Base-by-base conservation (phyloP, 768 basidiomycete genomes). In the Termitomyces sp. region DNA sequence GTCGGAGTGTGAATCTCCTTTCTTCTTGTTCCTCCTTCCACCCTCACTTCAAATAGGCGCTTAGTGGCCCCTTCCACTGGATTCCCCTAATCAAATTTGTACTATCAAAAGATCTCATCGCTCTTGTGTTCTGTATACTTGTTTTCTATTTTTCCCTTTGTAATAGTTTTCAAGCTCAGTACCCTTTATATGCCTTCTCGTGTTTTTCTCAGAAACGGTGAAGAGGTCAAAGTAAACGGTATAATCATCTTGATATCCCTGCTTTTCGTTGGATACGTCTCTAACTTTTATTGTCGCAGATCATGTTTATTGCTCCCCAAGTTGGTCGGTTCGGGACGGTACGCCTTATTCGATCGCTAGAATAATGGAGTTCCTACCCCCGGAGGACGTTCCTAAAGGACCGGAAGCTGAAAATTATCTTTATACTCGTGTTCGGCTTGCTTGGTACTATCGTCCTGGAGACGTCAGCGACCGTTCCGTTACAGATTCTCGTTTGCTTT, bases 371-470 rank as follows among this genome's bases (percentile, higher is more conserved):
- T 95, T 98, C 68, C 79, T 98, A 18, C 89, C 90, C 36, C 87
- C 92, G 10, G 86, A 88, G 71, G 87, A 88, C 55, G 77, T 79
- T 43, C 77, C 84, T 41, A 90, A 84, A 73, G 84, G 83, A 58
- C 78, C 80, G 62, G 86, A 86, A 57, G 82, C 82, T 65, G 83
- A 83, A 67, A 85, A 84, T 67, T 86, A 86, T 70, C 76, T 80
- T 18, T 88, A 84, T 71, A 87, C 89, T 65, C 89, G 92, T 69
- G 94, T 94, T 64, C 87, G 95, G 54, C 81, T 98, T 57, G 93
- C 93, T 48, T 95, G 95, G 86, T 98, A 95, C 77, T 97, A 98
- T 78, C 91, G 96, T 64, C 94, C 94, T 54, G 86, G 89, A 75
- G 96, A 98, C 82, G 91, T 98, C 66, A 92, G 88, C 70, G 93